Evolutionary conservation across 179 eudicot genomes (phyloP).

Genomic region (Amaranthus tricolor): DNA sequence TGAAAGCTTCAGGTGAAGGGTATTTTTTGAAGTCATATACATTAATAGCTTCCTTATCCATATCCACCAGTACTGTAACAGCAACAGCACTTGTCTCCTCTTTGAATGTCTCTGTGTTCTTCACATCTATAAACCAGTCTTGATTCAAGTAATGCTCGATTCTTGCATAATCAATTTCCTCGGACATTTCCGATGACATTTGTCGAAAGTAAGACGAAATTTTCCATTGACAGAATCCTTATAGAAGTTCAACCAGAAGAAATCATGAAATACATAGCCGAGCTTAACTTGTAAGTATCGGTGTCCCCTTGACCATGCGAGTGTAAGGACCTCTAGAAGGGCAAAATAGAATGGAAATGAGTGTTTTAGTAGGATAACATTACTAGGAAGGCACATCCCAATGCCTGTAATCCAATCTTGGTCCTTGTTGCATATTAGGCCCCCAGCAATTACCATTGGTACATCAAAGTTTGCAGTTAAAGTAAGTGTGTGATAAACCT

Average conservation of each 20-base stretch:
- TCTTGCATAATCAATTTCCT: neutral
- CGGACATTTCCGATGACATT: neutral
- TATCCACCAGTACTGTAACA: neutral
- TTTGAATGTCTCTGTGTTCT: neutral
- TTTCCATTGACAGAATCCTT: neutral
- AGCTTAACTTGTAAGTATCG: conserved; percentile 16
- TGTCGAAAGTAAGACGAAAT: neutral
- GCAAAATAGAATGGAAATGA: conserved; percentile 2
- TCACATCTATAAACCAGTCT: conserved; percentile 23
- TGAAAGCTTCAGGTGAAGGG: too few relatives aligned
- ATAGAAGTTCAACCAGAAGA: conserved; percentile 15
- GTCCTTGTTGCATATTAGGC: conserved; percentile 6
- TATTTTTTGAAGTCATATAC: too few relatives aligned
- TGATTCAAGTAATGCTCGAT: conserved; percentile 7
- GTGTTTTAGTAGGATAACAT: neutral
- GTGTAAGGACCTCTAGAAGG: conserved; percentile 15
- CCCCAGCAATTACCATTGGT: conserved; percentile 19
- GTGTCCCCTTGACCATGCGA: conserved; percentile 23
- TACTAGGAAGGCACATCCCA: neutral
- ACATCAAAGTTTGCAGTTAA: conserved; percentile 11
- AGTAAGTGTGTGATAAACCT: conserved; percentile 19
- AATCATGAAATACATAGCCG: conserved; percentile 16
- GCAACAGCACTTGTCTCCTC: conserved; percentile 17
- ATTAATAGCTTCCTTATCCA: too few relatives aligned
- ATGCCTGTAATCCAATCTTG: conserved; percentile 20